These are phyloP conservation scores for Excoecaria agallocha DNA, from an alignment of 345 rosid species.

Conservation along the genomic window DNA sequence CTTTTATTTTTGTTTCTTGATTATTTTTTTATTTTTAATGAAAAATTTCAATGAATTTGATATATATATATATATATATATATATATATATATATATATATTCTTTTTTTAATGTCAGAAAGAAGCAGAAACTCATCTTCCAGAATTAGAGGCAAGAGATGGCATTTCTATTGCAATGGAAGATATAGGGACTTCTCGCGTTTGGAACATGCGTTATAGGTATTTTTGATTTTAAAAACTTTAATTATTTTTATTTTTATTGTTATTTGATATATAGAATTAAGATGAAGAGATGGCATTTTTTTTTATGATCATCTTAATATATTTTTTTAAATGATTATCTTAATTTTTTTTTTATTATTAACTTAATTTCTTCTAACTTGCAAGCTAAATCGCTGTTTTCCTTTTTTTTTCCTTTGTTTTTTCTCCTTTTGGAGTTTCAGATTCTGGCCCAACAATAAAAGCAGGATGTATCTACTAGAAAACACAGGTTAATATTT, in stretches of 20 bases:
- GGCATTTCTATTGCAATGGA: constrained; percentile 96
- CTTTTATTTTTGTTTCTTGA: neutral
- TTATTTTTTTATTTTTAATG: neutral
- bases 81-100: too few relatives aligned
- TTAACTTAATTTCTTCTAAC: neutral
- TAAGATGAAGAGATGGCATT: too few relatives aligned
- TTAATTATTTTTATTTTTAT: too few relatives aligned
- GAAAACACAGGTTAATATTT: constrained; percentile 75
- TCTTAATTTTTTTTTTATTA: too few relatives aligned
- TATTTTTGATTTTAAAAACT: constrained; percentile 20
- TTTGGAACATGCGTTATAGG: constrained; percentile 99
- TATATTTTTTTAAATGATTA: too few relatives aligned
- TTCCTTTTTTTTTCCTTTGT: neutral
- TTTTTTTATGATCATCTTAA: too few relatives aligned
- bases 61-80: too few relatives aligned
- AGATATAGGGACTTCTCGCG: constrained; percentile 94
- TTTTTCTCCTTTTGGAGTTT: constrained; percentile 32
- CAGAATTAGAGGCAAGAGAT: constrained; percentile 93
- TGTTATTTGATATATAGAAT: neutral
- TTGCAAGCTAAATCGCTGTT: constrained; percentile 21
- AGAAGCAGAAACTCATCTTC: constrained; percentile 96
- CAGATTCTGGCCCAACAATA: constrained; percentile 99
- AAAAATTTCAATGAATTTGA: neutral
- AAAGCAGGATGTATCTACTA: constrained; percentile 99
- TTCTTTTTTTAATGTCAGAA: constrained; percentile 38